Base-by-base conservation (phyloP, 1,284 basidiomycete species). In the Ceratorhiza oryzae-sativae region DNA sequence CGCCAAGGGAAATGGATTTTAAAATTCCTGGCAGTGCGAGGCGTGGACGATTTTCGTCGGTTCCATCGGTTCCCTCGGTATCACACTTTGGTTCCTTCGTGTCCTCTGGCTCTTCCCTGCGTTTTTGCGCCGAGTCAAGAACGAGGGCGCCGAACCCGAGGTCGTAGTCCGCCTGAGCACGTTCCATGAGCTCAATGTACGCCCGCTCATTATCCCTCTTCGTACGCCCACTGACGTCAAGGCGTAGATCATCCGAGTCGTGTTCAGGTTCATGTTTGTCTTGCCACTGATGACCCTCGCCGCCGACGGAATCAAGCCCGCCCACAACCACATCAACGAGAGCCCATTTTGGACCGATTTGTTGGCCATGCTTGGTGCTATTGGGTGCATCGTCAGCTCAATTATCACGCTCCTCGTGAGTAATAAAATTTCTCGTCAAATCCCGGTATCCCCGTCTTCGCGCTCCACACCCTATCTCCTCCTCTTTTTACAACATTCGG, bases 311-410 rank as follows among this genome's bases (percentile, higher is more conserved):
- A 72, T 75, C 51, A 59, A 55, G 27, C 65, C 65, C 3, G 4
- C 30, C 39, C 65, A 68, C 20, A 68, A 68, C 53, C 65, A 68
- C 41, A 46, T 61, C 20, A 62, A 55, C 55, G 45, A 56, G 45
- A 49, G 30, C 45, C 72, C 56, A 48, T 59, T 63, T 48, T 73
- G 72, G 63, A 73, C 74, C 86, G 90, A 92, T 78, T 86, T 90
- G 73, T 81, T 92, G 10, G 79, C 88, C 63, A 88, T 90, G 85
- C 76, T 88, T 56, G 87, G 86, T 15, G 89, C 84, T 12, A 84
- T 92, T 32, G 90, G 90, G 10, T 88, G 88, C 76, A 87, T 91
- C 77, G 83, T 90, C 23, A 91, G 90, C 3, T 90, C 90, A 27
- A 86, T 86, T 32, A 90, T 92, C 55, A 92, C 90, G 0, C 82